These are phyloP conservation scores for Colletotrichum sp. DNA, from an alignment of 2,329 filamentous ascomycete species.

Conservation along the genomic window DNA sequence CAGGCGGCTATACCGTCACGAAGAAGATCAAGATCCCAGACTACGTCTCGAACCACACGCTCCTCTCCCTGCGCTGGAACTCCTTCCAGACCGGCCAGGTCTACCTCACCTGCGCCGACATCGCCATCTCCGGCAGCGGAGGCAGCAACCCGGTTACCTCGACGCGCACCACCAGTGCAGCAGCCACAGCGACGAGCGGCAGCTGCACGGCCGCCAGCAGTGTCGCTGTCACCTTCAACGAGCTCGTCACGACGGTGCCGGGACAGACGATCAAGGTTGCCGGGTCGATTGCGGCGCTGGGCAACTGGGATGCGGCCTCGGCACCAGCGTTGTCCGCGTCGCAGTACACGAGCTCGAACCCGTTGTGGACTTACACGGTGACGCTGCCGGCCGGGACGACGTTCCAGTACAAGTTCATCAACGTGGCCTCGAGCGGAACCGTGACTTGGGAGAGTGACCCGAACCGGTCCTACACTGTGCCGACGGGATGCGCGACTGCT, in stretches of 20 bases:
- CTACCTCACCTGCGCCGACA: conserved; percentile 58
- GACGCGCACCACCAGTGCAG: conserved; percentile 20
- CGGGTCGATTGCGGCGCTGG: conserved; percentile 44
- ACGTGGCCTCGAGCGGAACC: conserved; percentile 50
- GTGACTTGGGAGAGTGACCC: conserved; percentile 64
- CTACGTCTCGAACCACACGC: conserved; percentile 51
- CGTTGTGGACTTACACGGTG: conserved; percentile 58
- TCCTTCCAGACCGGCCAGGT: conserved; percentile 58
- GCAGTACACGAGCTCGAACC: conserved; percentile 58
- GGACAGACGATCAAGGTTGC: conserved; percentile 55
- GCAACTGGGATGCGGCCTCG: conserved; percentile 36
- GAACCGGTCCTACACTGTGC: conserved; percentile 40
- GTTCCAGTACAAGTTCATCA: conserved; percentile 68
- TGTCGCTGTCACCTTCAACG: conserved; percentile 46
- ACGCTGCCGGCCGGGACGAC: conserved; percentile 54
- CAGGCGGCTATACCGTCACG: conserved; percentile 56
- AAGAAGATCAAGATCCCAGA: conserved; percentile 56
- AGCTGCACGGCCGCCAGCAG: conserved; percentile 33
- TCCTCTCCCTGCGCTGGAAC: conserved; percentile 59
- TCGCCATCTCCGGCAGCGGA: conserved; percentile 40
- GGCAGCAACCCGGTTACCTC: conserved; percentile 19
- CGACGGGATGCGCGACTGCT: conserved; percentile 23
- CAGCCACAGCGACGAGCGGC: conserved; percentile 20
- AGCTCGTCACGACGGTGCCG: conserved; percentile 46
- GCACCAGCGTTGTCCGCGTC: conserved; percentile 55